Percentiles rank a stretch among this genome's conserved stretches.
phyloP scores from a whole-genome alignment of 129 eudicot species.

The Tanacetum coccineum region DNA sequence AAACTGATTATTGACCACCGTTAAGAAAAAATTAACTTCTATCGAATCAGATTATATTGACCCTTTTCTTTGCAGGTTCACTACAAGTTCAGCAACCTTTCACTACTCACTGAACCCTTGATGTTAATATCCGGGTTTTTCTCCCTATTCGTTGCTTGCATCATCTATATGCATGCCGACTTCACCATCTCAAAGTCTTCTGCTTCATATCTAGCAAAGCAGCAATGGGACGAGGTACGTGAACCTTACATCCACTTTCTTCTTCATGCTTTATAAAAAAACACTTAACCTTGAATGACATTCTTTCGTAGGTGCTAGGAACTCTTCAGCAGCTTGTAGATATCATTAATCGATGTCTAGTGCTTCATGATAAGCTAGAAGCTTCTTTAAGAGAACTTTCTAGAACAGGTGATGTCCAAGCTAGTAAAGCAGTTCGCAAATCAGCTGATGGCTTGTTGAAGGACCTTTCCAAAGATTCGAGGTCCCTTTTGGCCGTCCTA shows the following conservation, averaged over 20 bases:
- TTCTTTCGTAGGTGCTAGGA: conserved; percentile 57
- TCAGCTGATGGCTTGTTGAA: conserved; percentile 65
- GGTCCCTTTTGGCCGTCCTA: conserved; percentile 66
- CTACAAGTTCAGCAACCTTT: conserved; percentile 83
- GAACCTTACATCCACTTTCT: not conserved
- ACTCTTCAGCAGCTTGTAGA: conserved; percentile 68
- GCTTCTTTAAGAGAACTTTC: conserved; percentile 86
- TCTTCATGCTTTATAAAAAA: not conserved
- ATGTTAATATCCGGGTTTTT: conserved; percentile 86
- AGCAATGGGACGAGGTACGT: conserved; percentile 95
- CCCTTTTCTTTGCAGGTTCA: conserved; percentile 53
- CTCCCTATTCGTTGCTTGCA: conserved; percentile 79
- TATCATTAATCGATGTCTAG: conserved; percentile 49
- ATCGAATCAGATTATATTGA: not conserved
- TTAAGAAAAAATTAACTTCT: not conserved
- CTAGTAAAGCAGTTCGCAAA: conserved; percentile 93
- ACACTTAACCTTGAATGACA: not conserved
- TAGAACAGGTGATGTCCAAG: conserved; percentile 85
- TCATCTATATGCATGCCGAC: conserved; percentile 75
- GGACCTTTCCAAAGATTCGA: conserved; percentile 81
- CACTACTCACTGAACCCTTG: conserved; percentile 78
- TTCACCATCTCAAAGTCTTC: conserved; percentile 94
- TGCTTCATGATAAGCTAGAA: conserved; percentile 77
- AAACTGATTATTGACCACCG: not conserved
- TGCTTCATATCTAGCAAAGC: conserved; percentile 80